Evolutionary conservation across 371 early-diverging fungal genomes (phyloP).

Genomic region (Syncephalastrum monosporum): DNA sequence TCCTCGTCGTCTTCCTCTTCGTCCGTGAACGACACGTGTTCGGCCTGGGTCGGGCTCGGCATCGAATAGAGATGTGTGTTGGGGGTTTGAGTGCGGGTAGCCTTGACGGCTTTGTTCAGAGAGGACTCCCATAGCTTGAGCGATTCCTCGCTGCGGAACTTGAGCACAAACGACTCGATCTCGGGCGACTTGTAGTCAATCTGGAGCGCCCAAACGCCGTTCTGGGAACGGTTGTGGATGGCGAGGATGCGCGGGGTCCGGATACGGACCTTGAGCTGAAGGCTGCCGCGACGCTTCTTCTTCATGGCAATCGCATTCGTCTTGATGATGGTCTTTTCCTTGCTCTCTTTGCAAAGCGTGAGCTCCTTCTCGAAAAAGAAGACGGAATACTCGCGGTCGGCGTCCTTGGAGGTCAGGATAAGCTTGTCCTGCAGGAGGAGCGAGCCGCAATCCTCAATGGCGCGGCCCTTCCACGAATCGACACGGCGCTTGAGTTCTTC

Average conservation of each 20-base stretch:
- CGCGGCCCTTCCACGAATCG: constrained; percentile 16
- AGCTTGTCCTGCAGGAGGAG: constrained; percentile 84
- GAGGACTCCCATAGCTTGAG: constrained; percentile 82
- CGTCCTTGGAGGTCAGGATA: constrained; percentile 69
- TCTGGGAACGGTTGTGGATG: constrained; percentile 20
- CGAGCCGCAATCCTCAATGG: constrained; percentile 71
- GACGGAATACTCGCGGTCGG: constrained; percentile 75
- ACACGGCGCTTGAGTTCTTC: constrained; percentile 74
- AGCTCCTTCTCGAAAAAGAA: constrained; percentile 90
- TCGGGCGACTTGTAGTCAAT: constrained; percentile 77
- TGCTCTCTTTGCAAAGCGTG: constrained; percentile 81
- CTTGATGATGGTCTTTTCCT: constrained; percentile 63
- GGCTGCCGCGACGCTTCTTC: constrained; percentile 48
- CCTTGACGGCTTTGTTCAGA: constrained; percentile 52
- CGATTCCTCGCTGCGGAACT: constrained; percentile 89
- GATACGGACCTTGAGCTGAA: constrained; percentile 74
- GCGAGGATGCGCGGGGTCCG: constrained; percentile 18
- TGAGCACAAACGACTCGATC: constrained; percentile 79
- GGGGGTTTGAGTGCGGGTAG: constrained; percentile 17
- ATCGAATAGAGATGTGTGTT: constrained; percentile 30
- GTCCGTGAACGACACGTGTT: constrained; percentile 28
- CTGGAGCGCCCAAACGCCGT: constrained; percentile 52
- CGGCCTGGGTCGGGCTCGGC: constrained; percentile 30
- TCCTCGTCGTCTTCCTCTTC: constrained; percentile 45
- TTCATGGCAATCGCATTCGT: constrained; percentile 42